Evolutionary conservation across 352 stramenopile species (phyloP).

Genomic region (Blastocystis sp.): DNA sequence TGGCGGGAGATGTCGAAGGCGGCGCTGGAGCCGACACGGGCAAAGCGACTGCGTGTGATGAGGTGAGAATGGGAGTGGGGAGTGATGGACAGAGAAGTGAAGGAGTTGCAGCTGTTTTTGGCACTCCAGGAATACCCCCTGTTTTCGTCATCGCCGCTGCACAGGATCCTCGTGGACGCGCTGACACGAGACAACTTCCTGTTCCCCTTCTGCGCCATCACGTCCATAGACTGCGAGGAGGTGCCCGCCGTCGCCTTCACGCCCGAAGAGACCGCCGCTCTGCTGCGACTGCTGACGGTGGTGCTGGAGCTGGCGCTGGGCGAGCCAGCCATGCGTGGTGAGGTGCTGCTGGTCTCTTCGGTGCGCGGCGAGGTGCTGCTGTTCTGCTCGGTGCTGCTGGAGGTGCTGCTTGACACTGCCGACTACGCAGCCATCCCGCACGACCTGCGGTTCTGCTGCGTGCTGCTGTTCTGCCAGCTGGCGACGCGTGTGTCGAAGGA

Average conservation of each 20-base stretch:
- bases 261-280: neutral
- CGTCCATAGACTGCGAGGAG: neutral
- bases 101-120: neutral
- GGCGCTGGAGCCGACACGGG: neutral
- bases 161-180: neutral
- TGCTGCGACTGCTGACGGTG: neutral
- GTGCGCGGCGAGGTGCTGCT: neutral
- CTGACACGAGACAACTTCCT: conserved; percentile 5
- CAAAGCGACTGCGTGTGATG: neutral
- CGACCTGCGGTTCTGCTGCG: neutral
- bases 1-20: neutral
- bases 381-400: neutral
- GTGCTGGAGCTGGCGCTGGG: neutral
- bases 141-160: neutral
- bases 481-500: neutral
- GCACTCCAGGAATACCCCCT: neutral
- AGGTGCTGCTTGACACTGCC: neutral
- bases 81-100: neutral
- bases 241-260: neutral
- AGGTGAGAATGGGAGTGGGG: neutral
- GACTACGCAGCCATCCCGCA: neutral
- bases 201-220: neutral
- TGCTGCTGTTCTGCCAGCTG: neutral
- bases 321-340: neutral
- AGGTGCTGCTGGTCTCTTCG: neutral